phyloP scores from a whole-genome alignment of 257 asterid species.

The Schizonepeta tenuifolia region DNA sequence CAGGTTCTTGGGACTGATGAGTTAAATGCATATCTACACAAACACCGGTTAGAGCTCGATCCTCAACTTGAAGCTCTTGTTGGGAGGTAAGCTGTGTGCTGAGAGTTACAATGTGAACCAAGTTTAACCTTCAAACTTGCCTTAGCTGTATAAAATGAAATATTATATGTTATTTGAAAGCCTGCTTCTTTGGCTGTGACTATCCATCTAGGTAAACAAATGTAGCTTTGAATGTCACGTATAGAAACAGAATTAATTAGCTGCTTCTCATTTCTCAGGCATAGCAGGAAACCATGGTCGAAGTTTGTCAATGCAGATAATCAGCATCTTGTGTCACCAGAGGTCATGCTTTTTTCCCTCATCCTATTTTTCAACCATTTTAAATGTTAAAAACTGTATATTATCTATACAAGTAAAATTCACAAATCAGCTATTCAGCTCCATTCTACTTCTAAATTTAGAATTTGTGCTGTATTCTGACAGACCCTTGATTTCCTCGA shows the following conservation, averaged over 20 bases:
- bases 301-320: constrained; percentile 78
- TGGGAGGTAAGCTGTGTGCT: constrained; percentile 64
- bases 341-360: constrained; percentile 48
- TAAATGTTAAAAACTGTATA: background rate
- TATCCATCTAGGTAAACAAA: background rate
- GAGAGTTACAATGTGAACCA: background rate
- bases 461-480: constrained; percentile 19
- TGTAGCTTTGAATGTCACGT: background rate
- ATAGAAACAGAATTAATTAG: constrained; percentile 1
- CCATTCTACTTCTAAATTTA: constrained; percentile 4
- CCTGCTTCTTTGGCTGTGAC: background rate
- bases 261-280: constrained; percentile 51
- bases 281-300: constrained; percentile 94
- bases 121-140: background rate
- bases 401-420: background rate
- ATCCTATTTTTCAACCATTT: background rate
- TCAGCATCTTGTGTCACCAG: constrained; percentile 88
- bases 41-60: constrained; percentile 79
- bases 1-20: constrained; percentile 97
- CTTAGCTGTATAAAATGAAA: background rate
- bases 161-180: constrained; percentile 13
- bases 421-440: background rate
- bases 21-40: constrained; percentile 84
- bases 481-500: constrained; percentile 77
- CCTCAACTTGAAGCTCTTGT: constrained; percentile 88